Conservation (phyloP, 2,329 filamentous ascomycete genomes). For the Cytospora mali region DNA sequence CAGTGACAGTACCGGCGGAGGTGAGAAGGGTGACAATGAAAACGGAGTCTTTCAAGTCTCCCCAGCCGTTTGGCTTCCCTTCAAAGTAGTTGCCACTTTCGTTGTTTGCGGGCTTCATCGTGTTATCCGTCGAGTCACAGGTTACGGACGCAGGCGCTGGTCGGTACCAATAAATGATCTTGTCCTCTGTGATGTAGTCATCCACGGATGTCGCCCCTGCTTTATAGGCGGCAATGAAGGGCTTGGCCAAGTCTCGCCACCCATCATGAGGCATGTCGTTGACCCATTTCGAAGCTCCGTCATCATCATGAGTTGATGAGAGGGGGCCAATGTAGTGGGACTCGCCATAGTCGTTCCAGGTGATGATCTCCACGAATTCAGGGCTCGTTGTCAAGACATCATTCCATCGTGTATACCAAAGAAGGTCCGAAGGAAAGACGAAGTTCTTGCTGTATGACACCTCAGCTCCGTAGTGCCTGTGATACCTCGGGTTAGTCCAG, state of each 20-base stretch:
- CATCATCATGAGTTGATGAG: slow-evolving; percentile 25
- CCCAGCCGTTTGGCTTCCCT: slow-evolving; percentile 53
- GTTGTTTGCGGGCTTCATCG: slow-evolving; percentile 48
- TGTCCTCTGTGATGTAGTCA: slow-evolving; percentile 47
- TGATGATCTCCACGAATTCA: slow-evolving; percentile 27
- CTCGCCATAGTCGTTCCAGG: slow-evolving; percentile 30
- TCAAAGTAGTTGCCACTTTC: slow-evolving; percentile 54
- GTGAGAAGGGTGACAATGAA: slow-evolving; percentile 56
- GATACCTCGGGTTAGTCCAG: neutral
- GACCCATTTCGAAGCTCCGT: slow-evolving; percentile 31
- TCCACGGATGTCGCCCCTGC: slow-evolving; percentile 43
- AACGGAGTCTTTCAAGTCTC: slow-evolving; percentile 52
- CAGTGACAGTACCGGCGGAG: slow-evolving; percentile 45
- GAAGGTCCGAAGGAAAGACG: slow-evolving; percentile 26
- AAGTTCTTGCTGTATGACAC: slow-evolving; percentile 28
- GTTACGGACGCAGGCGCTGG: slow-evolving; percentile 48
- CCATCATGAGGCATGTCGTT: slow-evolving; percentile 49
- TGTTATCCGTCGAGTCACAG: slow-evolving; percentile 57
- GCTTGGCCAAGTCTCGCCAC: slow-evolving; percentile 57
- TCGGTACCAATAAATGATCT: slow-evolving; percentile 60
- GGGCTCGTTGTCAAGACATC: slow-evolving; percentile 20
- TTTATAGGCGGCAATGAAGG: slow-evolving; percentile 57
- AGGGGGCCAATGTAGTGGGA: slow-evolving; percentile 28
- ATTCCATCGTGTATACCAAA: slow-evolving; percentile 29
- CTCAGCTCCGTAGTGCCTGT: slow-evolving; percentile 25